Evolutionary conservation across 2,329 filamentous ascomycete species (phyloP).

Genomic region (Huntiella abstrusa): DNA sequence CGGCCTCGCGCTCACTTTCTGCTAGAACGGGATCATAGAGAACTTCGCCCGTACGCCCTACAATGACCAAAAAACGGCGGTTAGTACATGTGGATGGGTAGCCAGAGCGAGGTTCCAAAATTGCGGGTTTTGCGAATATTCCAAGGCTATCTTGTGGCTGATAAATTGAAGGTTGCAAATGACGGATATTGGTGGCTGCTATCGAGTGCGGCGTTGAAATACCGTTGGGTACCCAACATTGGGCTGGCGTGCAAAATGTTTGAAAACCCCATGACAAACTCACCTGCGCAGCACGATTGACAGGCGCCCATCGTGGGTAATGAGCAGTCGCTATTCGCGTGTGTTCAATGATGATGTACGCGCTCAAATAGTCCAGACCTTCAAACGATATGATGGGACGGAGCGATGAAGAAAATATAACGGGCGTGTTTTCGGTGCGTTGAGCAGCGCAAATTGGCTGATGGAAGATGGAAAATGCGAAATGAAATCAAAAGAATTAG

Average conservation of each 20-base stretch:
- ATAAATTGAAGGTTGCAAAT: no score
- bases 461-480: slow-evolving; percentile 2
- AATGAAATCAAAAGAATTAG: slow-evolving; percentile 6
- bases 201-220: not conserved
- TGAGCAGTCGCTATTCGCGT: not conserved
- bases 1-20: slow-evolving; percentile 90
- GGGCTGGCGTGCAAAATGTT: no score
- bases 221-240: not conserved
- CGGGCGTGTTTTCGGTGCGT: slow-evolving; percentile 7
- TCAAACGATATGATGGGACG: not conserved
- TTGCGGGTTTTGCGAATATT: no score
- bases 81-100: slow-evolving; percentile 16
- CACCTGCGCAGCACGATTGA: slow-evolving; percentile 41
- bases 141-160: no score
- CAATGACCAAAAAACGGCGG: not conserved
- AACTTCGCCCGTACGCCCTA: slow-evolving; percentile 60
- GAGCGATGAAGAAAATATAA: not conserved
- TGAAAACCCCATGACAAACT: slow-evolving; percentile 2
- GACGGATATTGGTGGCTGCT: not conserved
- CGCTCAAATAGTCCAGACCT: slow-evolving; percentile 7
- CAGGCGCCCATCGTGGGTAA: slow-evolving; percentile 37
- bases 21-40: slow-evolving; percentile 76
- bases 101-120: no score
- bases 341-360: not conserved
- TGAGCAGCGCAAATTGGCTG: not conserved